Percentiles rank a stretch among this genome's conserved stretches.
phyloP scores from a whole-genome alignment of 2,329 filamentous ascomycete species.

The Aspergillus pseudotamarii region DNA sequence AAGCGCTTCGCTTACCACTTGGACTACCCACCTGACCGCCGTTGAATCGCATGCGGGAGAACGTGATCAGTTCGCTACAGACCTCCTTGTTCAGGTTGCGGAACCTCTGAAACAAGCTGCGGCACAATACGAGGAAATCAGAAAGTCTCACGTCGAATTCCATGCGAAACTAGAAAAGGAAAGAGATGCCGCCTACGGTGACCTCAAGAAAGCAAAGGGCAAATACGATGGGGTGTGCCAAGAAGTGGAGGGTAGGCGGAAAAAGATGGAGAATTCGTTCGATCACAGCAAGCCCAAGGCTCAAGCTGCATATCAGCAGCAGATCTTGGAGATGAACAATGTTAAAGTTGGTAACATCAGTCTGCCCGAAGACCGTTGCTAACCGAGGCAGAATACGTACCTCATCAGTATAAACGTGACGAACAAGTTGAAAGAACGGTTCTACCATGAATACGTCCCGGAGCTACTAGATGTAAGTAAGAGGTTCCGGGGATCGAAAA shows the following conservation, averaged over 20 bases:
- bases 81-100: slow-evolving; percentile 77
- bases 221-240: slow-evolving; percentile 94
- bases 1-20: slow-evolving; percentile 94
- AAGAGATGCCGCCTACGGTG: slow-evolving; percentile 78
- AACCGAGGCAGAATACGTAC: slow-evolving; percentile 74
- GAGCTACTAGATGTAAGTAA: slow-evolving; percentile 79
- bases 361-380: slow-evolving; percentile 22
- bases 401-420: slow-evolving; percentile 94
- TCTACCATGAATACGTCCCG: slow-evolving; percentile 95
- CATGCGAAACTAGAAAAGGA: slow-evolving; percentile 87
- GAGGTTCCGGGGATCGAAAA: background rate
- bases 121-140: slow-evolving; percentile 81
- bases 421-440: slow-evolving; percentile 96
- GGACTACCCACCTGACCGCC: slow-evolving; percentile 90
- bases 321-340: slow-evolving; percentile 94
- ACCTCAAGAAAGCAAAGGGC: slow-evolving; percentile 85
- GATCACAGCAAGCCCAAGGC: slow-evolving; percentile 85
- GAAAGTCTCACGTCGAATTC: slow-evolving; percentile 88
- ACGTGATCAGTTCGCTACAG: slow-evolving; percentile 81
- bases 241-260: slow-evolving; percentile 90
- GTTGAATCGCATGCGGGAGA: slow-evolving; percentile 85
- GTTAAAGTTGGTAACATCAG: slow-evolving; percentile 60
- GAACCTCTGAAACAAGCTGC: slow-evolving; percentile 80
- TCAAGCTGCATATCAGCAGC: slow-evolving; percentile 87
- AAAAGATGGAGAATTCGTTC: slow-evolving; percentile 92